phyloP scores from a whole-genome alignment of 441 rosid species.

The Erodium moschatum region DNA sequence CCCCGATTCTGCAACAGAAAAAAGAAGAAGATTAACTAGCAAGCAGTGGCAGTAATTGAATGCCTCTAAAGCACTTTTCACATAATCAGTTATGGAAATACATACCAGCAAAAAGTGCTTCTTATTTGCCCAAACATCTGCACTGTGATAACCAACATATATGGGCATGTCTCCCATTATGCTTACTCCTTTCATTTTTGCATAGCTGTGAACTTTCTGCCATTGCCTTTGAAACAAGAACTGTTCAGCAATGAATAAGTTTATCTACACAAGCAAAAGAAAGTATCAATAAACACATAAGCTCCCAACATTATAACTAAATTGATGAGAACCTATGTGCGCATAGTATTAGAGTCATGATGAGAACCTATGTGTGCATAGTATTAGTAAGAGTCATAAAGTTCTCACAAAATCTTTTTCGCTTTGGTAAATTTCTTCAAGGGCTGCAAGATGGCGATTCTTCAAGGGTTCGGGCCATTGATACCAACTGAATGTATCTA shows the following conservation, averaged over 20 bases:
- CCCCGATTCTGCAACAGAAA: constrained; percentile 50
- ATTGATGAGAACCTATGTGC: constrained; percentile 10
- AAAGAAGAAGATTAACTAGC: constrained; percentile 12
- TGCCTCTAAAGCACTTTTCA: constrained; percentile 10
- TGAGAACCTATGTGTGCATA: constrained; percentile 13
- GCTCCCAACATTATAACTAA: constrained; percentile 13
- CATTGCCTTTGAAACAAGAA: constrained; percentile 95
- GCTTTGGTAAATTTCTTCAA: constrained; percentile 68
- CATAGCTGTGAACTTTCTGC: constrained; percentile 72
- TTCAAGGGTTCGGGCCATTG: constrained; percentile 80
- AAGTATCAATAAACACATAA: constrained; percentile 20
- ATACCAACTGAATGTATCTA: constrained; percentile 62
- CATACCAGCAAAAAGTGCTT: constrained; percentile 75
- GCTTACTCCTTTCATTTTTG: constrained; percentile 54
- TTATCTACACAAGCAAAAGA: constrained; percentile 46
- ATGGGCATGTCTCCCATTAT: constrained; percentile 99
- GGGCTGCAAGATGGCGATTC: constrained; percentile 72
- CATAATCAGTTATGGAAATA: constrained; percentile 13
- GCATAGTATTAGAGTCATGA: neutral
- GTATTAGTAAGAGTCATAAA: neutral
- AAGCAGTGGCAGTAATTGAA: constrained; percentile 12
- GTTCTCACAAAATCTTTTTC: constrained; percentile 71
- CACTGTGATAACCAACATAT: constrained; percentile 91
- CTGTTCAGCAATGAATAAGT: constrained; percentile 76
- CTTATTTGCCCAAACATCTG: constrained; percentile 96